phyloP scores from a whole-genome alignment of 352 stramenopile genomes.

The Blastocystis sp. region DNA sequence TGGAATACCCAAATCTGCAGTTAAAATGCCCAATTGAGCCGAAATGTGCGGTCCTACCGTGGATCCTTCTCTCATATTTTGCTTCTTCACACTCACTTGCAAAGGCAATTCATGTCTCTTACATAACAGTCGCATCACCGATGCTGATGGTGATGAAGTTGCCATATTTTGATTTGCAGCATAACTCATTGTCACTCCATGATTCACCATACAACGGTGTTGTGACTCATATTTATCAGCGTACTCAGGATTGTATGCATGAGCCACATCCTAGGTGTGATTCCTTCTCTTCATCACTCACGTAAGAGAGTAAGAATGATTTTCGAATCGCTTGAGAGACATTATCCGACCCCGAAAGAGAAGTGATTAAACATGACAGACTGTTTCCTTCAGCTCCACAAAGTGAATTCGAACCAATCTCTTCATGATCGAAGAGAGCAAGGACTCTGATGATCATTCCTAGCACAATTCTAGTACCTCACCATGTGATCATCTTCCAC shows the following conservation, averaged over 20 bases:
- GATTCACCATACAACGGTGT: conserved; percentile 81
- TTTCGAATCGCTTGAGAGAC: conserved; percentile 13
- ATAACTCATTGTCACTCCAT: conserved; percentile 89
- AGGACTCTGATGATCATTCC: conserved; percentile 68
- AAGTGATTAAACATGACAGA: conserved; percentile 16
- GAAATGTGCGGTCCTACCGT: conserved; percentile 92
- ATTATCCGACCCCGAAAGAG: background rate
- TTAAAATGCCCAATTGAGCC: conserved; percentile 84
- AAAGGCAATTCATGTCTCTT: conserved; percentile 71
- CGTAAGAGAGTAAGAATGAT: conserved; percentile 56
- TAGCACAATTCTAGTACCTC: background rate
- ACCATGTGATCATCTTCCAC: conserved; percentile 39
- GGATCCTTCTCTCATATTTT: conserved; percentile 87
- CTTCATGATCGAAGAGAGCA: conserved; percentile 96
- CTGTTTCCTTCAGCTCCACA: conserved; percentile 74
- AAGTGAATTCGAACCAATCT: conserved; percentile 82
- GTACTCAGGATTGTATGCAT: conserved; percentile 96
- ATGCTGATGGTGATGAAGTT: conserved; percentile 79
- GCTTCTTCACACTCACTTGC: conserved; percentile 87
- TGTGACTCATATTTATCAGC: conserved; percentile 86
- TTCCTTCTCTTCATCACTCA: background rate
- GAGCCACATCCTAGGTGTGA: conserved; percentile 80
- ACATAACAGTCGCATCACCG: conserved; percentile 48
- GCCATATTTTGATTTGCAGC: conserved; percentile 94
- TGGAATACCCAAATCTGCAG: conserved; percentile 88